Evolutionary conservation across 208 protist genomes (phyloP).

Genomic region (Acanthamoeba sp.): DNA sequence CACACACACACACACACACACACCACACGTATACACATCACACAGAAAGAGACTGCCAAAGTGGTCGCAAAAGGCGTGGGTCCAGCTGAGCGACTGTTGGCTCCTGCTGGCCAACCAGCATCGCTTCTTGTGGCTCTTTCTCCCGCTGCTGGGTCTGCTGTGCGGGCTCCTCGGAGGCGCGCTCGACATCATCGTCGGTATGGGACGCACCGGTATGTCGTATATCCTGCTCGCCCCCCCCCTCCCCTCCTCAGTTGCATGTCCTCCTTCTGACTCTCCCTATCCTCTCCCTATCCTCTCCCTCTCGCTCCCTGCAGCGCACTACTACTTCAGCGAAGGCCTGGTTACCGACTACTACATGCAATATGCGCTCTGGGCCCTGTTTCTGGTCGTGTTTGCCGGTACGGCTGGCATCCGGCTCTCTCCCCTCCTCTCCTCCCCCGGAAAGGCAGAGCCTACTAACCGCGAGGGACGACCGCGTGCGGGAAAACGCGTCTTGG

Average conservation of each 20-base stretch:
- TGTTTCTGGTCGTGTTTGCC: neutral
- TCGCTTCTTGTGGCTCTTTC: slow-evolving; percentile 56
- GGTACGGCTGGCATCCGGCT: no score
- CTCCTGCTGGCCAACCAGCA: slow-evolving; percentile 18
- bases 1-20: neutral
- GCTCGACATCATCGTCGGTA: neutral
- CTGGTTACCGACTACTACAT: neutral
- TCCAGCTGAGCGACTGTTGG: neutral
- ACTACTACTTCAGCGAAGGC: neutral
- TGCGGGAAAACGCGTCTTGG: no score
- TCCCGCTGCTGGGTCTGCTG: slow-evolving; percentile 2
- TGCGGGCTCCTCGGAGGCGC: neutral
- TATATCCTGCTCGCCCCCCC: no score
- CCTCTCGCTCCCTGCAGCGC: no score
- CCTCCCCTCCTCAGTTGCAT: no score
- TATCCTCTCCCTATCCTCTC: no score
- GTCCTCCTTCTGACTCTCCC: no score
- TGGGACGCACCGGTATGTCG: neutral
- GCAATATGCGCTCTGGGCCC: neutral
- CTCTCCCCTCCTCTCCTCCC: no score
- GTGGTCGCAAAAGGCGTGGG: neutral
- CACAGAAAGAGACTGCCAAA: neutral
- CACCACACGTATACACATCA: neutral
- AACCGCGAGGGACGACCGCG: no score
- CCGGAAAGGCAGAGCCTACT: no score